phyloP scores from a whole-genome alignment of 495 filamentous ascomycete species.

The Aspergillus olivimuriae region DNA sequence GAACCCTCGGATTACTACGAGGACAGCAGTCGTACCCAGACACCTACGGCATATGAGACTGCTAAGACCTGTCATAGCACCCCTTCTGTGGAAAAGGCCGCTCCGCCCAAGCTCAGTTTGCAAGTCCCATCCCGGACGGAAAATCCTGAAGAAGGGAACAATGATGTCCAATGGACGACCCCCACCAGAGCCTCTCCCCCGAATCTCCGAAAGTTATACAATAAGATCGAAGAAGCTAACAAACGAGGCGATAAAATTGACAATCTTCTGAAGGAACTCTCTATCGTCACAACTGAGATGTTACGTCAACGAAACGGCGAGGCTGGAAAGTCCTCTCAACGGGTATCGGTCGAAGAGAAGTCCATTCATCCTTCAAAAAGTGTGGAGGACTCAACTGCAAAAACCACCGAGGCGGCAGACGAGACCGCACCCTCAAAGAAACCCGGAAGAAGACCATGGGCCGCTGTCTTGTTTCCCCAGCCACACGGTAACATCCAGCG shows the following conservation, averaged over 20 bases:
- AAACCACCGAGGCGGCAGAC: background rate
- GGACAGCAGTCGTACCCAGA: too few species aligned
- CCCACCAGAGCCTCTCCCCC: conserved; percentile 7
- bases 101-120: background rate
- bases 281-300: conserved; percentile 13
- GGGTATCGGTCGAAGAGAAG: background rate
- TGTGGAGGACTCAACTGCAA: too few species aligned
- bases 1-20: too few species aligned
- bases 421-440: background rate
- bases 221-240: conserved; percentile 19
- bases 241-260: conserved; percentile 17
- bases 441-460: conserved; percentile 11
- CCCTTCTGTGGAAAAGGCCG: background rate
- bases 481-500: background rate
- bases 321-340: too few species aligned
- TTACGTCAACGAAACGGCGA: too few species aligned
- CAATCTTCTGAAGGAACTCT: conserved; percentile 18
- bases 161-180: conserved; percentile 1
- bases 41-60: too few species aligned
- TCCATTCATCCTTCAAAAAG: background rate
- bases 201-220: conserved; percentile 17
- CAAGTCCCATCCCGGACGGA: background rate
- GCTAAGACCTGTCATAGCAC: too few species aligned
- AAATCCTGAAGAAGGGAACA: background rate
- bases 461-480: conserved; percentile 5